These are phyloP conservation scores for Phialocephala sp. DNA, from an alignment of 2,329 filamentous ascomycete species.

Conservation along the genomic window DNA sequence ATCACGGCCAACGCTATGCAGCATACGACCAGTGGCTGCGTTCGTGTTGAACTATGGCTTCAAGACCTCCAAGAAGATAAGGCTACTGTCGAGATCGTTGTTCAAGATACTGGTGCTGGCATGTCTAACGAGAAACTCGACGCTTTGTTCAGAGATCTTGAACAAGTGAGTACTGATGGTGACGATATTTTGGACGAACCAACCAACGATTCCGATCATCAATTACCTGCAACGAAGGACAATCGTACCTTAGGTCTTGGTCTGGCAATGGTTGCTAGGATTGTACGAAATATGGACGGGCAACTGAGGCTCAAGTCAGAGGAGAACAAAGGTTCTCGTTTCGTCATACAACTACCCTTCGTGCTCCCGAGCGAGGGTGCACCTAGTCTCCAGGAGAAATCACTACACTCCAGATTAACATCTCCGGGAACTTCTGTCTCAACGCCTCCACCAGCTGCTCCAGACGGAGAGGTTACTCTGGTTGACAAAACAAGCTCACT, in stretches of 20 bases:
- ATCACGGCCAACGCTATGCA: slow-evolving; percentile 85
- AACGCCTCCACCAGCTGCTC: slow-evolving; percentile 27
- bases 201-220: slow-evolving; percentile 4
- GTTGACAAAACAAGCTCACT: slow-evolving; percentile 54
- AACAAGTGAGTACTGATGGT: slow-evolving; percentile 59
- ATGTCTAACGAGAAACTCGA: slow-evolving; percentile 68
- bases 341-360: slow-evolving; percentile 81
- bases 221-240: slow-evolving; percentile 31
- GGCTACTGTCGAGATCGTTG: slow-evolving; percentile 74
- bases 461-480: slow-evolving; percentile 64
- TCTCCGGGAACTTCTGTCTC: slow-evolving; percentile 14
- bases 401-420: background rate
- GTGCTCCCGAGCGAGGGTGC: slow-evolving; percentile 56
- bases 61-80: slow-evolving; percentile 57
- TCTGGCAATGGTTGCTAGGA: slow-evolving; percentile 85
- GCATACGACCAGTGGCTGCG: slow-evolving; percentile 70
- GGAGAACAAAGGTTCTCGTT: slow-evolving; percentile 79
- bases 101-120: slow-evolving; percentile 76
- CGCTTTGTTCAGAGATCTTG: slow-evolving; percentile 61
- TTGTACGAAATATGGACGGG: slow-evolving; percentile 88
- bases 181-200: slow-evolving; percentile 37
- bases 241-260: slow-evolving; percentile 74
- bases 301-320: slow-evolving; percentile 86
- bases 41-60: slow-evolving; percentile 74
- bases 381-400: background rate